These are phyloP conservation scores for Rosa hybrid DNA, from an alignment of 331 rosid genomes.

Conservation along the genomic window DNA sequence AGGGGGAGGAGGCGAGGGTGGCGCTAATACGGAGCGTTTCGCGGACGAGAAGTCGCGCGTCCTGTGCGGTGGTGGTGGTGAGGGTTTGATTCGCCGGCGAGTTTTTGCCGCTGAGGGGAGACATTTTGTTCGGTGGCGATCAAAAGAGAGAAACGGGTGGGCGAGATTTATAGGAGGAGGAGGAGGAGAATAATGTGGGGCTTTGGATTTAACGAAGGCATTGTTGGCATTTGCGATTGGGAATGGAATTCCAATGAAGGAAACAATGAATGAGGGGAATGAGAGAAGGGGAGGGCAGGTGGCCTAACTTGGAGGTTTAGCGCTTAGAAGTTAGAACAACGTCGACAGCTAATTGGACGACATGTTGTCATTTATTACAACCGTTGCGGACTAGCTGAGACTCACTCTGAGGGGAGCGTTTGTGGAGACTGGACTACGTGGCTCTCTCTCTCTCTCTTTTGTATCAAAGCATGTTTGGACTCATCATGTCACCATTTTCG, in stretches of 20 bases:
- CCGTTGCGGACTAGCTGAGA: not conserved
- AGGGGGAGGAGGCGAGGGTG: slow-evolving; percentile 48
- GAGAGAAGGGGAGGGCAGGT: not conserved
- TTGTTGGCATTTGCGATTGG: slow-evolving; percentile 7
- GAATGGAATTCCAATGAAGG: not conserved
- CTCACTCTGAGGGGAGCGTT: not conserved
- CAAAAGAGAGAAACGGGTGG: not conserved
- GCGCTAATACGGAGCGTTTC: slow-evolving; percentile 89
- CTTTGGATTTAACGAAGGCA: slow-evolving; percentile 28
- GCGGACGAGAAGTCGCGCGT: slow-evolving; percentile 66
- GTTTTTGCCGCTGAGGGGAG: slow-evolving; percentile 10
- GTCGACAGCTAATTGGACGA: not conserved
- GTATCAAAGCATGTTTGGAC: not conserved
- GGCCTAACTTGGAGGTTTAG: not conserved
- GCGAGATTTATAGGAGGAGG: not conserved
- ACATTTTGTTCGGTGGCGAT: not conserved
- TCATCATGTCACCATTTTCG: not conserved
- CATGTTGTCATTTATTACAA: not conserved
- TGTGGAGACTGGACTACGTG: not conserved
- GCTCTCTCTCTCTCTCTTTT: not conserved
- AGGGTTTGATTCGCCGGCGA: slow-evolving; percentile 35
- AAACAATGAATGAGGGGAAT: not conserved
- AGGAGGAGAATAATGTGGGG: not conserved
- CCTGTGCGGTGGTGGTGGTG: slow-evolving; percentile 50
- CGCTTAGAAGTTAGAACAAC: not conserved